Conservation (phyloP, 75 land plant genomes). For the Cupressus sempervirens region DNA sequence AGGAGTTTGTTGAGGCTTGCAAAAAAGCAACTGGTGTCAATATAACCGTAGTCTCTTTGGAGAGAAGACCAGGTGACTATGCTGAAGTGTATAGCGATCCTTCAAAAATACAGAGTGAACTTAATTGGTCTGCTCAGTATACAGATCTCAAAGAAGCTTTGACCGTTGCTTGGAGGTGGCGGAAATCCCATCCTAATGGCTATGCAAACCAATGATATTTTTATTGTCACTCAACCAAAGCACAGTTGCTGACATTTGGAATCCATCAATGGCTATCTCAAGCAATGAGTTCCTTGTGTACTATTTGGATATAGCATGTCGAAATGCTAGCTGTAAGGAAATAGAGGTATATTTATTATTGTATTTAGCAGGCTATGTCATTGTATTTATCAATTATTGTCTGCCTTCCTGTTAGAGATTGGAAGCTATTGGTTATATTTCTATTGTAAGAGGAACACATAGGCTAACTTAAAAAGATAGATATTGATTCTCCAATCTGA, state of each 20-base stretch:
- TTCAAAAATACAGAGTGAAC: slow-evolving; percentile 23
- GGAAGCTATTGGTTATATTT: background rate
- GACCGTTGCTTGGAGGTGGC: slow-evolving; percentile 29
- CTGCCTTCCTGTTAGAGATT: background rate
- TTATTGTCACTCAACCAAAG: background rate
- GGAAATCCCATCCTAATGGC: slow-evolving; percentile 15
- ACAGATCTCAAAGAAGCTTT: slow-evolving; percentile 24
- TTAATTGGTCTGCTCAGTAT: slow-evolving; percentile 24
- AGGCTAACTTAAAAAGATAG: background rate
- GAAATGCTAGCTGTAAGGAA: background rate
- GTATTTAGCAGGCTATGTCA: background rate
- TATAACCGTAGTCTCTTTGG: slow-evolving; percentile 27
- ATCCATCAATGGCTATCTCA: background rate
- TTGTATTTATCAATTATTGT: background rate
- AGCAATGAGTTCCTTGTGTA: background rate
- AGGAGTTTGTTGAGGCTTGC: slow-evolving; percentile 46
- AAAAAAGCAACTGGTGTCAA: slow-evolving; percentile 33
- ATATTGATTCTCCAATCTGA: background rate
- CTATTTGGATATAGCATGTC: background rate
- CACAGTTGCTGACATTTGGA: background rate
- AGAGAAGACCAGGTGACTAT: slow-evolving; percentile 38
- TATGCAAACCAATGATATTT: slow-evolving; percentile 5
- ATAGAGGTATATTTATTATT: background rate
- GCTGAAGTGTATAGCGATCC: slow-evolving; percentile 33
- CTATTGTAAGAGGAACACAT: background rate